These are phyloP conservation scores for Annulohypoxylon bovei DNA, from an alignment of 495 filamentous ascomycete genomes.

Conservation along the genomic window DNA sequence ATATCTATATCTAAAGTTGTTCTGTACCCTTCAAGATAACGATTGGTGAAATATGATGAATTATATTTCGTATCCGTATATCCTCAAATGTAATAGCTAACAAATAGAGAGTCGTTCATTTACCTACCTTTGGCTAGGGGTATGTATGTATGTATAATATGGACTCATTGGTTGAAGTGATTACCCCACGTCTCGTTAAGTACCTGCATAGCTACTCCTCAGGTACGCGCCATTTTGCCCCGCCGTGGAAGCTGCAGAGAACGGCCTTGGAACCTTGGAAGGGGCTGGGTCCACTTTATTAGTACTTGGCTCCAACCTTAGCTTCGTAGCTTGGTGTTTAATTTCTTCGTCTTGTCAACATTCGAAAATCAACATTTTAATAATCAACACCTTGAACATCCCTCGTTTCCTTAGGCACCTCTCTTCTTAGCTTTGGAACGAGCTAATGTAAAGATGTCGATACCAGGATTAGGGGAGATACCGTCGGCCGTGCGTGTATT, in stretches of 20 bases:
- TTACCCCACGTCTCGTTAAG: slow-evolving; percentile 28
- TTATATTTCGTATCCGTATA: background rate
- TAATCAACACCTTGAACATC: background rate
- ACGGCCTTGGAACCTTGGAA: slow-evolving; percentile 2
- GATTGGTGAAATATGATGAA: background rate
- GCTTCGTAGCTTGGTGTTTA: slow-evolving; percentile 7
- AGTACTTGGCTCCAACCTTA: slow-evolving; percentile 12
- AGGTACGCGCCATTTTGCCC: slow-evolving; percentile 24
- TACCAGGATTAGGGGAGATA: slow-evolving; percentile 64
- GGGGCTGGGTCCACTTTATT: slow-evolving; percentile 14
- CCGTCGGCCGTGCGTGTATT: slow-evolving; percentile 50
- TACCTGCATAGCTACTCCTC: slow-evolving; percentile 29
- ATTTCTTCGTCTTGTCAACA: background rate
- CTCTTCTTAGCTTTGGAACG: background rate
- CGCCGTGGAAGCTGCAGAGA: slow-evolving; percentile 17
- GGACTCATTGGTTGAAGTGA: slow-evolving; percentile 11
- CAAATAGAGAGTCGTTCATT: too few species aligned
- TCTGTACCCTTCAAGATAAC: background rate
- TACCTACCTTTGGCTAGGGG: too few species aligned
- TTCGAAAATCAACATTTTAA: background rate
- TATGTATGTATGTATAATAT: background rate
- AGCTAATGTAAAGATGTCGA: slow-evolving; percentile 49
- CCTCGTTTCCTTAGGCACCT: background rate
- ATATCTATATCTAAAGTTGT: background rate
- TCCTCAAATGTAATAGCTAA: too few species aligned